phyloP scores from a whole-genome alignment of 768 basidiomycete species.

The Phlegmacium glaucopus region DNA sequence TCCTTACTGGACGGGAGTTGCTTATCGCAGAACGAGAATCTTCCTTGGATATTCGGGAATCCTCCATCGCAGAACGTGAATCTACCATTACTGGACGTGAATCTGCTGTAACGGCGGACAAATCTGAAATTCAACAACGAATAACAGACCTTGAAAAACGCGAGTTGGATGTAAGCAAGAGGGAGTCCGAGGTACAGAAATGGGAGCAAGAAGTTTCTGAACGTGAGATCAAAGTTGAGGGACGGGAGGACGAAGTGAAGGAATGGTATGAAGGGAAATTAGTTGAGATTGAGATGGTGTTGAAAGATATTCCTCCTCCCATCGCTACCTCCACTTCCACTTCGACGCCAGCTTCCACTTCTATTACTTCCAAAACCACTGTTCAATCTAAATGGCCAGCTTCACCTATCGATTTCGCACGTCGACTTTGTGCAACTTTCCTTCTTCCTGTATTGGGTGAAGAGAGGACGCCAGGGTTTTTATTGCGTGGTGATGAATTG shows the following conservation, averaged over 20 bases:
- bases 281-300: not conserved
- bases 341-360: not conserved
- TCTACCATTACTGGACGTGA: not conserved
- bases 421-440: conserved; percentile 9
- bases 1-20: not conserved
- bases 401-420: conserved; percentile 1
- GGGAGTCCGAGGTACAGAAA: conserved; percentile 2
- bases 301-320: too few species aligned
- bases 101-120: not conserved
- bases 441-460: conserved; percentile 7
- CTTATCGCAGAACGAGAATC: not conserved
- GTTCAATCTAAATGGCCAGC: not conserved
- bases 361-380: too few species aligned
- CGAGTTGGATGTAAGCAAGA: not conserved
- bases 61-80: not conserved
- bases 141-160: not conserved
- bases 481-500: not conserved
- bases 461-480: conserved; percentile 7
- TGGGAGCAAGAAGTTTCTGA: not conserved
- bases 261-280: not conserved
- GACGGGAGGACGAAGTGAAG: conserved; percentile 3
- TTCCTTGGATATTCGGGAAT: not conserved
- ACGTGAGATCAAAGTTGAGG: conserved; percentile 4
- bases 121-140: not conserved
- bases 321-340: not conserved